Conservation (phyloP, 441 rosid species). For the Pelargonium cotyledonis region DNA sequence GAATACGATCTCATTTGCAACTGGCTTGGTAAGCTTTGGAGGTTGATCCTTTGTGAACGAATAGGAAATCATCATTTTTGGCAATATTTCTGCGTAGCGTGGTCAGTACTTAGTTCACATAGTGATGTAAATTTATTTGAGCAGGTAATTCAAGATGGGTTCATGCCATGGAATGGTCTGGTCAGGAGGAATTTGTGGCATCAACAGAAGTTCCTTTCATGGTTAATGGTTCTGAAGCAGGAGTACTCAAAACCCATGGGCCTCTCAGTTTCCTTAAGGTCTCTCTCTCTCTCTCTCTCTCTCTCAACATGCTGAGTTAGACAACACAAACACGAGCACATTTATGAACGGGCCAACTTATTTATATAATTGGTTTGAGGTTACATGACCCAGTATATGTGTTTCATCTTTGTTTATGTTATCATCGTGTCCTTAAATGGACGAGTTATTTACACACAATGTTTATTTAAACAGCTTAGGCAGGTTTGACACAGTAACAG, state of each 20-base stretch:
- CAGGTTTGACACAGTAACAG: too few species aligned
- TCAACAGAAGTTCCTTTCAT: slow-evolving; percentile 54
- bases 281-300: slow-evolving; percentile 5
- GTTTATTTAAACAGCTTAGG: too few species aligned
- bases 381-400: too few species aligned
- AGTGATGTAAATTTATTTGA: slow-evolving; percentile 15
- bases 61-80: too few species aligned
- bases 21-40: slow-evolving; percentile 67
- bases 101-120: not conserved
- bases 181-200: slow-evolving; percentile 53
- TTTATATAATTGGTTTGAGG: too few species aligned
- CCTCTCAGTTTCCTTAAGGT: slow-evolving; percentile 93
- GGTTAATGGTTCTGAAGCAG: slow-evolving; percentile 72
- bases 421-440: too few species aligned
- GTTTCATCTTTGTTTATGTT: too few species aligned
- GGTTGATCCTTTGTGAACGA: not conserved
- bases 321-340: not conserved
- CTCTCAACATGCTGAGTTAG: not conserved
- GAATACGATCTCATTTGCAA: slow-evolving; percentile 99
- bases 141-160: slow-evolving; percentile 98
- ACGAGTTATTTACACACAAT: too few species aligned
- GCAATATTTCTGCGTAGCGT: too few species aligned
- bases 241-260: slow-evolving; percentile 54
- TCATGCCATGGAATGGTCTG: slow-evolving; percentile 95
- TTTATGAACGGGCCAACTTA: too few species aligned